These are phyloP conservation scores for Trypanosoma caninum DNA, from an alignment of 208 protist species.

Conservation along the genomic window DNA sequence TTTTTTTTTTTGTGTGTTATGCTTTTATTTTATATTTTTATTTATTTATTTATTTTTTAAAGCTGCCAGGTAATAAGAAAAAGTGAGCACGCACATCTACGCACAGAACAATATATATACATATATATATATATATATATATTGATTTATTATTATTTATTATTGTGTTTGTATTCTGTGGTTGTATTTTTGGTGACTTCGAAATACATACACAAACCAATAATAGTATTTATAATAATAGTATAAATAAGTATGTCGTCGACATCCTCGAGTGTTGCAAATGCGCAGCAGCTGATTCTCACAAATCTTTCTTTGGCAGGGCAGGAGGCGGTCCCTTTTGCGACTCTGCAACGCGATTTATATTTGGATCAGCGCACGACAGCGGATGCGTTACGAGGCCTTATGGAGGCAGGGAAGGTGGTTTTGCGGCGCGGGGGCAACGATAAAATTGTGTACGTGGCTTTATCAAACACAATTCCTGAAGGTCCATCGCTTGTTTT, in stretches of 20 bases:
- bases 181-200: no score
- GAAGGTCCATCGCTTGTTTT: slow-evolving; percentile 60
- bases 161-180: no score
- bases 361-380: slow-evolving; percentile 25
- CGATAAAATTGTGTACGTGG: slow-evolving; percentile 48
- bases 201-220: no score
- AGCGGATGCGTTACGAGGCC: slow-evolving; percentile 45
- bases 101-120: no score
- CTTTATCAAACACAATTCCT: slow-evolving; percentile 51
- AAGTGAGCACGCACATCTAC: background rate
- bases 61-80: background rate
- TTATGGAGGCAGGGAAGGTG: slow-evolving; percentile 51
- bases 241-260: background rate
- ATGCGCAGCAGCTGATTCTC: slow-evolving; percentile 44
- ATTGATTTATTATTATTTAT: no score
- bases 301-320: slow-evolving; percentile 29
- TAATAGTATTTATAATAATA: background rate
- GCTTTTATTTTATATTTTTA: background rate
- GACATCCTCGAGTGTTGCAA: background rate
- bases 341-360: slow-evolving; percentile 45
- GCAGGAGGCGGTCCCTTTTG: slow-evolving; percentile 44
- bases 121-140: no score
- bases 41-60: background rate
- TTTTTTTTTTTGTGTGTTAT: background rate
- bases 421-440: slow-evolving; percentile 37